A percentile compares a stretch with the other conserved stretches of the same genome.
Evolutionary conservation across 2,329 filamentous ascomycete genomes (phyloP).

Genomic region (Calonectria henricotiae): DNA sequence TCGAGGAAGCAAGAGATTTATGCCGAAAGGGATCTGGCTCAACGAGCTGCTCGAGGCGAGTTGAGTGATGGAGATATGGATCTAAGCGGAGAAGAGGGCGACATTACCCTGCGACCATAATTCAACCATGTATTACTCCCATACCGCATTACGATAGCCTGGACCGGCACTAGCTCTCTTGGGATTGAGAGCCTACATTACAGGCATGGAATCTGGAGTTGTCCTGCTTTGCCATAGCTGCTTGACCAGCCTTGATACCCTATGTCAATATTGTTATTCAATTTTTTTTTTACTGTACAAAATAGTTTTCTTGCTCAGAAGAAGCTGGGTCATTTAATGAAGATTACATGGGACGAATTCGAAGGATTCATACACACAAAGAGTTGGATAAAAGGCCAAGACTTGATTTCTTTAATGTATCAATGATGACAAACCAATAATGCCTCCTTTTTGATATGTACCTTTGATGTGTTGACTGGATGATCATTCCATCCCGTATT

Average conservation of each 20-base stretch:
- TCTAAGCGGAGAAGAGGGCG: constrained; percentile 56
- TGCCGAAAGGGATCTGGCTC: constrained; percentile 69
- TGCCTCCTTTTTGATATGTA: neutral
- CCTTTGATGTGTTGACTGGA: neutral
- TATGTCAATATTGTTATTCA: constrained; percentile 43
- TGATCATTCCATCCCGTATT: neutral
- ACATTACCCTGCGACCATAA: constrained; percentile 58
- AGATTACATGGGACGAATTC: constrained; percentile 26
- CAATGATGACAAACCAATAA: constrained; percentile 25
- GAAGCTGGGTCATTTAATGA: constrained; percentile 38
- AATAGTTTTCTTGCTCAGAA: constrained; percentile 35
- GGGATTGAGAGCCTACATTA: constrained; percentile 35
- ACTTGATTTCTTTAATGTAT: constrained; percentile 41
- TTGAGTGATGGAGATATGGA: constrained; percentile 62
- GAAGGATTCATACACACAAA: constrained; percentile 26
- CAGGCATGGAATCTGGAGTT: constrained; percentile 42
- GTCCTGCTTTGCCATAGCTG: constrained; percentile 32
- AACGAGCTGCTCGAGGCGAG: constrained; percentile 67
- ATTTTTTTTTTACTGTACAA: constrained; percentile 47
- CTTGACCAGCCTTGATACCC: constrained; percentile 48
- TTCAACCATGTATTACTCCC: constrained; percentile 40
- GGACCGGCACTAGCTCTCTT: constrained; percentile 22
- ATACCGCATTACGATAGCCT: constrained; percentile 26
- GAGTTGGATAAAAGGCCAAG: constrained; percentile 34
- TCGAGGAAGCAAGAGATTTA: constrained; percentile 81